Conservation (phyloP, 768 basidiomycete genomes). For the Phylloporus sp. region DNA sequence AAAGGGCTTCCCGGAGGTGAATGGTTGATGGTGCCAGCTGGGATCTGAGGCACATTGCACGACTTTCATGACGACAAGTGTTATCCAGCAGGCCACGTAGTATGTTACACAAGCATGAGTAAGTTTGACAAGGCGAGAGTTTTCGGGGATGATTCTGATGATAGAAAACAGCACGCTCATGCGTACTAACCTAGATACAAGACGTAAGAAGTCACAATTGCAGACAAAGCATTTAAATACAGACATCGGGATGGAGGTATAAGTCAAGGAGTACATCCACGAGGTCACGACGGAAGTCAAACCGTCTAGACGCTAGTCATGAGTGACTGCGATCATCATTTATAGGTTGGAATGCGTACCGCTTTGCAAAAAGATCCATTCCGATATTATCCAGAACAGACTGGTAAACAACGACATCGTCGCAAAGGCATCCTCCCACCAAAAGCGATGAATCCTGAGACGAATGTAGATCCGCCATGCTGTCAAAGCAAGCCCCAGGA, state of each 20-base stretch:
- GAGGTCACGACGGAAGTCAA: slow-evolving; percentile 3
- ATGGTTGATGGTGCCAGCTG: slow-evolving; percentile 4
- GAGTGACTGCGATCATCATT: neutral
- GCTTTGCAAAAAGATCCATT: slow-evolving; percentile 7
- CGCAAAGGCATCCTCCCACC: slow-evolving; percentile 22
- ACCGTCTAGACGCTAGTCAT: slow-evolving; percentile 1
- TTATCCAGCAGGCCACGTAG: slow-evolving; percentile 3
- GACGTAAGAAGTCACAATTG: neutral
- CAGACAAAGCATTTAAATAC: neutral
- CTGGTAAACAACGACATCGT: slow-evolving; percentile 7
- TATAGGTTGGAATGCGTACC: slow-evolving; percentile 1
- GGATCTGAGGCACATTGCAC: slow-evolving; percentile 6
- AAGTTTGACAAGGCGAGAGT: slow-evolving; percentile 3
- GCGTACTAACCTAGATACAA: slow-evolving; percentile 9
- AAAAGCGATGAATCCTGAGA: slow-evolving; percentile 13
- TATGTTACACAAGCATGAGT: slow-evolving; percentile 8
- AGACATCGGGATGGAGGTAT: slow-evolving; percentile 8
- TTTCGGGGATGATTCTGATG: slow-evolving; percentile 11
- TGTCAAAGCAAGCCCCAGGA: slow-evolving; percentile 13
- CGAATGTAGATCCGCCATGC: slow-evolving; percentile 19
- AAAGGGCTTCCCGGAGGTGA: slow-evolving; percentile 5
- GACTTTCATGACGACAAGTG: slow-evolving; percentile 6
- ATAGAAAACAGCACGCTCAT: slow-evolving; percentile 21
- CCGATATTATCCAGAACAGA: slow-evolving; percentile 7
- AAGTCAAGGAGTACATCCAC: slow-evolving; percentile 12